Conservation (phyloP, 345 rosid species). For the Eucalyptus tenuipes region DNA sequence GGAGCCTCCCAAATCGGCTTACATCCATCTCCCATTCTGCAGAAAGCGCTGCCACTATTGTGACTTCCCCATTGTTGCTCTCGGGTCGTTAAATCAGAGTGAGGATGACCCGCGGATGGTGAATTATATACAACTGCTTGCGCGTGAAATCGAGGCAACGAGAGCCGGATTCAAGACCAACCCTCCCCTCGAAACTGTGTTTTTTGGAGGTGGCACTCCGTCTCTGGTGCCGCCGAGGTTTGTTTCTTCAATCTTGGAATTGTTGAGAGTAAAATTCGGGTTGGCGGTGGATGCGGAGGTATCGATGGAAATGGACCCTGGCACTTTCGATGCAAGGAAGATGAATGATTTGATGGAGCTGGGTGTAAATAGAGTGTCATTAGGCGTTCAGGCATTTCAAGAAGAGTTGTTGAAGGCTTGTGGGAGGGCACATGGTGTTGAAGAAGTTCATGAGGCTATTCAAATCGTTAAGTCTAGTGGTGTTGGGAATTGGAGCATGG, state of each 20-base stretch:
- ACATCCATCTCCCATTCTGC: slow-evolving; percentile 89
- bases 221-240: slow-evolving; percentile 78
- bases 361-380: slow-evolving; percentile 93
- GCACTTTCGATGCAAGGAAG: slow-evolving; percentile 59
- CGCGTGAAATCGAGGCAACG: slow-evolving; percentile 50
- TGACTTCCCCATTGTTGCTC: slow-evolving; percentile 84
- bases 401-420: slow-evolving; percentile 76
- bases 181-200: slow-evolving; percentile 51
- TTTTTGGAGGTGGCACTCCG: slow-evolving; percentile 96
- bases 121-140: slow-evolving; percentile 38
- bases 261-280: slow-evolving; percentile 51
- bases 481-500: slow-evolving; percentile 84
- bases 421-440: slow-evolving; percentile 85
- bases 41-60: slow-evolving; percentile 95
- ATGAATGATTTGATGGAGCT: slow-evolving; percentile 39
- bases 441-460: slow-evolving; percentile 70
- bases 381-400: slow-evolving; percentile 94
- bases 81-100: slow-evolving; percentile 40
- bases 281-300: slow-evolving; percentile 52
- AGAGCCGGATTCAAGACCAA: slow-evolving; percentile 12
- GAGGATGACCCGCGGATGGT: slow-evolving; percentile 59
- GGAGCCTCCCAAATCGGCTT: slow-evolving; percentile 61
- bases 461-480: slow-evolving; percentile 49
- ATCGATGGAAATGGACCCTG: slow-evolving; percentile 98
- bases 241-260: slow-evolving; percentile 47